Percentiles rank a stretch among this genome's conserved stretches.
Conservation (phyloP, 2,329 filamentous ascomycete species). For the Trichoderma sp. region DNA sequence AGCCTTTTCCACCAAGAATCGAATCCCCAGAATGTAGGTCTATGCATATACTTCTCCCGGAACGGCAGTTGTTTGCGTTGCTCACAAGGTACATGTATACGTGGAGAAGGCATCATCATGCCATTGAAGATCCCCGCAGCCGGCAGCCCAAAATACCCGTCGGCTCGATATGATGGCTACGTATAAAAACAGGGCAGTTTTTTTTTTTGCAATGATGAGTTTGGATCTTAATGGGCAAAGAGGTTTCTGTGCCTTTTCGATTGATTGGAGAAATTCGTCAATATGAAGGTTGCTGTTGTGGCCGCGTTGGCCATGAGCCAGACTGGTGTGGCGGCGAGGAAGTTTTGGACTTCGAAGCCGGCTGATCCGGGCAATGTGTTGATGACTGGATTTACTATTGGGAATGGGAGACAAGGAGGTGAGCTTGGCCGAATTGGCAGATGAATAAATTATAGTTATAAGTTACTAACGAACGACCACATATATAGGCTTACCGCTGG, state of each 20-base stretch:
- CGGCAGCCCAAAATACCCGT: background rate
- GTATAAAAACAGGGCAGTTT: background rate
- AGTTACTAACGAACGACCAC: background rate
- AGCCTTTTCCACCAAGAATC: background rate
- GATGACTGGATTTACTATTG: conserved; percentile 44
- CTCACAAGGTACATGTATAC: background rate
- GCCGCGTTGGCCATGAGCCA: conserved; percentile 5
- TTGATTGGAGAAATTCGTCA: background rate
- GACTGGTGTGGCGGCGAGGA: background rate
- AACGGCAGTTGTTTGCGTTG: background rate
- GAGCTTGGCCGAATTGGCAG: background rate
- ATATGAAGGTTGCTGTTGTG: background rate
- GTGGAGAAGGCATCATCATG: background rate
- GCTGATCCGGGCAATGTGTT: conserved; percentile 25
- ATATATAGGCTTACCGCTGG: conserved; percentile 37
- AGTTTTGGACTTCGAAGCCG: conserved; percentile 16
- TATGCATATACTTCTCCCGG: background rate
- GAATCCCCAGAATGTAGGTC: background rate
- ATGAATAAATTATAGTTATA: background rate
- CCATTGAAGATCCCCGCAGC: background rate
- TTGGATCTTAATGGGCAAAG: background rate
- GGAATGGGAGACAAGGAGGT: conserved; percentile 49
- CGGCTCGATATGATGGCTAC: background rate
- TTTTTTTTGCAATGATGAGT: background rate
- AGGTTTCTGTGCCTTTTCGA: background rate